Base-by-base conservation (phyloP, 2,329 filamentous ascomycete species). In the Sordariomycetes sp. region DNA sequence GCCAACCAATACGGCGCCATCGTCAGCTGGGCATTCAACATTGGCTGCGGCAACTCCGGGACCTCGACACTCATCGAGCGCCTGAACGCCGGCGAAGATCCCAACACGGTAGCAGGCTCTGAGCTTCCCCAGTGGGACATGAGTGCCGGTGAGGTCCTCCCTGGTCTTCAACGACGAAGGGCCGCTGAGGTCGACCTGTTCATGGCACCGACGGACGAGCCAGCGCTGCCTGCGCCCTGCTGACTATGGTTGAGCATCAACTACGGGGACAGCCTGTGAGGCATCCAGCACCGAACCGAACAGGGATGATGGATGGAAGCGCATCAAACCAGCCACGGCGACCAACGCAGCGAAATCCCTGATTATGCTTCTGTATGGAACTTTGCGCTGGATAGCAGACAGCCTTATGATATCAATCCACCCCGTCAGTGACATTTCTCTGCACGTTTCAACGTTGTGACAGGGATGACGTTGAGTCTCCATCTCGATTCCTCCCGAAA, bases 1-100 rank as follows among this genome's bases (percentile, higher is more conserved):
- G 57, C 51, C 18, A 71, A 72, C 51, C 63, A 70, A 44, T 72
- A 67, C 44, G 68, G 64, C 26, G 68, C 68, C 1, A 59, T 72
- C 4, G 61, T 70, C 25, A 64, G 58, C 26, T 71, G 64, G 64
- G 53, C 63, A 10, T 72, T 63, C 58, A 72, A 72, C 44, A 53
- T 66, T 27, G 67, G 68, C 17, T 63, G 57, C 38, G 63, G 58
- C 4, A 56, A 55, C 30, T 52, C 59, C 4, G 36, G 39, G n/a
- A 45, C 43, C 0, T 69, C 64, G 4, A 56, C 52, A 1, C 51
- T 70, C 15, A 47, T 67, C 38, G 46, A 45, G 33, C 52, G 61
- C 8, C 53, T 68, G 35, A 69, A 68, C 50, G 47, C 43, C 1
- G 61, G 63, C 12, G 56, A 66, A 33, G 42, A 55, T 20, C 47